Evolutionary conservation across 164 flowering plant species (phyloP), one percentile per base, ranked within the genome.

Genomic region (Stephania japonica): DNA sequence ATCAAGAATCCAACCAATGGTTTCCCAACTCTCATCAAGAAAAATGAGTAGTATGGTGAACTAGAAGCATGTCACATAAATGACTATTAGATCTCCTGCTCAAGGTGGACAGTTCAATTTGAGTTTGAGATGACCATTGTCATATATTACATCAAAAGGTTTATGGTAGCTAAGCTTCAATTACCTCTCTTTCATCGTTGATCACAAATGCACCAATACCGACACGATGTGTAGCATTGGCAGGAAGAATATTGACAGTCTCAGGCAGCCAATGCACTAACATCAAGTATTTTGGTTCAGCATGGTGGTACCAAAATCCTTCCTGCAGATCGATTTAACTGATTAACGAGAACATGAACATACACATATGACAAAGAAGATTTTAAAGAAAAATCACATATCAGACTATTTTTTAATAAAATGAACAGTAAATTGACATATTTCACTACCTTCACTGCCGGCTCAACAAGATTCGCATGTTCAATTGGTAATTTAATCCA

Each of bases 261-360:
- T 81, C 78, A 62, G 88, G 84, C 75, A 86, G 81, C 88, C 88
- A 86, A 66, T 80, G 71, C 23, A 79, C 87, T 12, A 86, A 86
- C 88, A 86, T 84, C 70, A 85, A 59, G 75, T 85, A 81, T 27
- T 69, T 72, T 73, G 85, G 84, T 69, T 84, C 86, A 5, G 88
- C 85, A 80, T 84, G 85, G 73, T 84, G 86, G 75, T 84, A 84
- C 83, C 80, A 64, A 74, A 85, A 85, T 23, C 88, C 88, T 44
- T 81, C 86, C 88, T 85, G 81, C 66, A 74, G 67, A 49, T 53
- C 25, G 70, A 24, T 21, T 26, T 41, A 68, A 44, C 44, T 59
- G 61, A 61, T 47, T 19, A 14, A 24, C 49, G 9, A 23, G 38
- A 56, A 59, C 32, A 69, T 21, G 7, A 13, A 64, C 25, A 27